Percentiles rank a stretch among this genome's conserved stretches.
Conservation (phyloP, 2,329 filamentous ascomycete species). For the Fusarium paranaense region DNA sequence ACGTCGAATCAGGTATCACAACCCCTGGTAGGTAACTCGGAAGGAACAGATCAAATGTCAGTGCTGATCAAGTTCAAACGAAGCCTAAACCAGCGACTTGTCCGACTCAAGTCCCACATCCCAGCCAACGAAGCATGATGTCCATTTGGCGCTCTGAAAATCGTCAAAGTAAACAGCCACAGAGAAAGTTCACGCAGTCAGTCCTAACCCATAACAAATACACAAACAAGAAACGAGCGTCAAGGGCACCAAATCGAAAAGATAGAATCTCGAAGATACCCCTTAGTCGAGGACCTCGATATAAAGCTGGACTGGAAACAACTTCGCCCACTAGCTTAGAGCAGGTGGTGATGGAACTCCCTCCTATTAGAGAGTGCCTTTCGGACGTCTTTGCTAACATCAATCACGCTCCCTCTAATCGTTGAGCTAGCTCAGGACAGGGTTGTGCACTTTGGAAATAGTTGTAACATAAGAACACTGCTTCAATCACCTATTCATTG, state of each 20-base stretch:
- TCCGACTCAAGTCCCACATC: background rate
- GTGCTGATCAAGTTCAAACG: background rate
- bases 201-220: background rate
- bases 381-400: background rate
- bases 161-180: background rate
- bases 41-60: no score
- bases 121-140: background rate
- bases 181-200: background rate
- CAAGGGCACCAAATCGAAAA: background rate
- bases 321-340: background rate
- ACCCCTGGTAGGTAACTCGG: no score
- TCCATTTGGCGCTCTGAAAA: background rate
- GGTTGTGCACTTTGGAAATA: background rate
- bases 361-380: background rate
- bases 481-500: background rate
- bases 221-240: background rate
- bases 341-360: background rate
- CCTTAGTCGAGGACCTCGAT: background rate
- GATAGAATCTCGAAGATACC: background rate
- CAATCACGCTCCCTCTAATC: background rate
- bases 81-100: background rate
- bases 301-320: background rate
- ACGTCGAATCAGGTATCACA: no score
- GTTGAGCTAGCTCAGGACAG: background rate
- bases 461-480: background rate